phyloP scores from a whole-genome alignment of 192 early-diverging fungal species.

The Linnemannia hyalina region DNA sequence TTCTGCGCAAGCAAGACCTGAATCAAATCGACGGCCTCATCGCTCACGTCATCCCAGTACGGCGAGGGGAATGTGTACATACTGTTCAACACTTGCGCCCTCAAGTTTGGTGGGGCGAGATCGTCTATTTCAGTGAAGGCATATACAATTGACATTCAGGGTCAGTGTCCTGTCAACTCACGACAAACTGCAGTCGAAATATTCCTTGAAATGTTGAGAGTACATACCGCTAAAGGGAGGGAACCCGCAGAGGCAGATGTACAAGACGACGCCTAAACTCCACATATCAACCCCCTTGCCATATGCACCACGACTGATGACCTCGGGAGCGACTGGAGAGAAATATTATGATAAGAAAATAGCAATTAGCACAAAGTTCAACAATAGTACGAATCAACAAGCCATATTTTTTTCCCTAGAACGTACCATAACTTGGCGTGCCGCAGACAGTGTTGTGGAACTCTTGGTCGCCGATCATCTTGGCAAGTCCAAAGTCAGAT shows the following conservation, averaged over 20 bases:
- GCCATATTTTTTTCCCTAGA: not conserved
- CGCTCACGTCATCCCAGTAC: slow-evolving; percentile 84
- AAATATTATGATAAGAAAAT: not conserved
- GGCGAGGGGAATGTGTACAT: slow-evolving; percentile 82
- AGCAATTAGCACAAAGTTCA: not conserved
- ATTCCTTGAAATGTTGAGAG: not conserved
- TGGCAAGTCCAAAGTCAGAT: slow-evolving; percentile 96
- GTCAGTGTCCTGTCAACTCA: slow-evolving; percentile 21
- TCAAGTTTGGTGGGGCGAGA: slow-evolving; percentile 62
- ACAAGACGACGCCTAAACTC: slow-evolving; percentile 95
- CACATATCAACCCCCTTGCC: slow-evolving; percentile 89
- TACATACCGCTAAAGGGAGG: slow-evolving; percentile 83
- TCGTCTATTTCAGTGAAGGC: slow-evolving; percentile 59
- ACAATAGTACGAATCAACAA: not conserved
- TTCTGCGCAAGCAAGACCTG: slow-evolving; percentile 31
- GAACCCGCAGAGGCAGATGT: slow-evolving; percentile 90
- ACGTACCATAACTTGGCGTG: slow-evolving; percentile 82
- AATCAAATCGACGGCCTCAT: slow-evolving; percentile 59
- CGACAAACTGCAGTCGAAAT: not conserved
- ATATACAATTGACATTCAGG: not conserved
- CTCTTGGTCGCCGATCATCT: slow-evolving; percentile 63
- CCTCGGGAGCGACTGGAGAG: slow-evolving; percentile 85
- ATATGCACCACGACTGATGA: slow-evolving; percentile 80
- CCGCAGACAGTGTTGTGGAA: slow-evolving; percentile 87
- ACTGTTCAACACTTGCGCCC: slow-evolving; percentile 77